Evolutionary conservation across 2,329 filamentous ascomycete species (phyloP), one percentile per base, ranked within the genome.

Genomic region (Cryphonectria japonica): DNA sequence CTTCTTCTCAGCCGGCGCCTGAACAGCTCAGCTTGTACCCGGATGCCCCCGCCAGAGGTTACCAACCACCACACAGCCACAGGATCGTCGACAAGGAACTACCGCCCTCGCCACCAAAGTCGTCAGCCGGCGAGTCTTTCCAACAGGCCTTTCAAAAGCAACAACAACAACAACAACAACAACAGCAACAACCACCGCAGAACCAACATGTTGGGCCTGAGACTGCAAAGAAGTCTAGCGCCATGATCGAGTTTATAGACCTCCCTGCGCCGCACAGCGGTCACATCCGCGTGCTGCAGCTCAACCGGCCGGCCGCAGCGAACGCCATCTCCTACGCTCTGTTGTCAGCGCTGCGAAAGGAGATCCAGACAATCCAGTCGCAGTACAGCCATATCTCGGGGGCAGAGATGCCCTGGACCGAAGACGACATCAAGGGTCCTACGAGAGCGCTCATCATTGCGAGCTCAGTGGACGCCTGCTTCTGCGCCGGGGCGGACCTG

Each of bases 401-500:
- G 69, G 82, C 87, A 57, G 89, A 91, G 79, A 73, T 85, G 3
- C 79, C 84, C 0, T 76, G 76, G 2, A 67, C 83, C 2, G 83
- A 82, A 0, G 76, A 80, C 2, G 82, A 85, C 70, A 75, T 85
- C 74, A 84, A 81, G 73, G 86, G 86, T 0, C 86, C 87, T 0
- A 98, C 95, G 16, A 85, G 96, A 74, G 95, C 93, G 1, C 80
- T 99, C 75, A 89, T 99, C 59, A 77, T 99, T 19, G 92, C 93
- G 16, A 97, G 93, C 77, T 93, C 93, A 57, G 87, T 93, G 26
- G 93, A 98, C 76, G 86, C 89, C 32, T 92, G 91, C 77, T 99
- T 99, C 81, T 99, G 95, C 81, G 94, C 96, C 0, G 96, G 96
- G 50, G 96, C 96, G 2, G 96, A 99, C 79, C 82, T 99, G 77